phyloP scores from a whole-genome alignment of 768 basidiomycete species.

The Obba rivulosa region DNA sequence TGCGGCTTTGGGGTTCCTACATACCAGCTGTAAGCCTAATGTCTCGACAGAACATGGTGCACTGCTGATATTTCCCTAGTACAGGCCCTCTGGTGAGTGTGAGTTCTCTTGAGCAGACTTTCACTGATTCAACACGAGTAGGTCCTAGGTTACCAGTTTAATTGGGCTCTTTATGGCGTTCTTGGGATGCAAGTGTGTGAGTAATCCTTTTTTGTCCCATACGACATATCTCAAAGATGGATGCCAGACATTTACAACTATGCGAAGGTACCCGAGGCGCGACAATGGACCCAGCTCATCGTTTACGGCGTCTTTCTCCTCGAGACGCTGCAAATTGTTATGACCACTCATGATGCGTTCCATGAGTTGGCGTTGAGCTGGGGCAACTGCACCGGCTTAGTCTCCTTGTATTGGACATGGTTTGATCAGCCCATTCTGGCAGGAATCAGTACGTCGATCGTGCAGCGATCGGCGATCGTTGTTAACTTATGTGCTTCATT shows the following conservation, averaged over 20 bases:
- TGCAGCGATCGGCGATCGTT: background rate
- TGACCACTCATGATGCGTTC: constrained; percentile 1
- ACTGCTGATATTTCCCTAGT: no score
- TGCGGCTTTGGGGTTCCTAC: no score
- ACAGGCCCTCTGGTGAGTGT: no score
- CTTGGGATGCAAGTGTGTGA: background rate
- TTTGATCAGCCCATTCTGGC: background rate
- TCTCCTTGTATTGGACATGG: background rate
- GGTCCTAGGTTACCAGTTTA: background rate
- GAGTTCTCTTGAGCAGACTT: no score
- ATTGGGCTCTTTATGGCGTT: background rate
- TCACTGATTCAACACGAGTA: background rate
- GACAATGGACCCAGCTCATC: background rate
- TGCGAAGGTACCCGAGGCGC: no score
- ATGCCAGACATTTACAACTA: no score
- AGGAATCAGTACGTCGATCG: background rate
- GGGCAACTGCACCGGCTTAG: background rate
- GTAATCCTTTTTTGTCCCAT: background rate
- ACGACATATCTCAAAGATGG: no score
- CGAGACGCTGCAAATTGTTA: background rate
- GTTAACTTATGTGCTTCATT: background rate
- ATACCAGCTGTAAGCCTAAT: no score
- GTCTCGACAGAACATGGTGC: no score
- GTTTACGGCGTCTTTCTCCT: background rate
- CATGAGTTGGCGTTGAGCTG: background rate